Percentiles rank a stretch among this genome's conserved stretches.
Conservation (phyloP, 2,329 filamentous ascomycete genomes). For the Mycogone perniciosa region DNA sequence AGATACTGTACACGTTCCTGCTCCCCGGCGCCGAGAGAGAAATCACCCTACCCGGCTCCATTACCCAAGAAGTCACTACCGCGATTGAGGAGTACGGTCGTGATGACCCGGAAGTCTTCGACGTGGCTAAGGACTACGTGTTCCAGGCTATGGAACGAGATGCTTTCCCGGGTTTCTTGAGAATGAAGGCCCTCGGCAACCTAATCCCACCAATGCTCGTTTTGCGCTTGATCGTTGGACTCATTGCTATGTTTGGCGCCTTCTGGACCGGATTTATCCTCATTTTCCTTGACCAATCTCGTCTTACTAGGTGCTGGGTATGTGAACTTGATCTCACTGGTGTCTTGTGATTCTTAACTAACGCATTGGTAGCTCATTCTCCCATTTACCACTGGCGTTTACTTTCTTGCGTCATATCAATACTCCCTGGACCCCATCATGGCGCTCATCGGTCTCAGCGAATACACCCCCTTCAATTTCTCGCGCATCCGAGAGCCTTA, state of each 20-base stretch:
- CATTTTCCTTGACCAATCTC: conserved; percentile 78
- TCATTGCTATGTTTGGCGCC: conserved; percentile 76
- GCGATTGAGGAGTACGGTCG: conserved; percentile 86
- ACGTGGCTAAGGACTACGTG: conserved; percentile 96
- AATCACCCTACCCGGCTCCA: conserved; percentile 84
- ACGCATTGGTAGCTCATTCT: conserved; percentile 55
- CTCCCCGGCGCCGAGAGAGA: conserved; percentile 93
- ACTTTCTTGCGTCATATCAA: conserved; percentile 84
- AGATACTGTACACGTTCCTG: conserved; percentile 97
- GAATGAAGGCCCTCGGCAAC: conserved; percentile 92
- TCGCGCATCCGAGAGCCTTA: conserved; percentile 84
- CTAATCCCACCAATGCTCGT: conserved; percentile 87
- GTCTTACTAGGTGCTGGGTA: conserved; percentile 78
- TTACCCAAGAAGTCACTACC: conserved; percentile 77
- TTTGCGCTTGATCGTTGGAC: conserved; percentile 74
- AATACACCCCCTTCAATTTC: conserved; percentile 95
- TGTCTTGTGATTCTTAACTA: conserved; percentile 14
- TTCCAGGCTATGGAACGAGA: conserved; percentile 99
- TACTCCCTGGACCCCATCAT: conserved; percentile 92
- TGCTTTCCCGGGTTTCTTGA: conserved; percentile 94
- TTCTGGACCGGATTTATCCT: conserved; percentile 94
- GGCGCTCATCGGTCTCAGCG: conserved; percentile 82
- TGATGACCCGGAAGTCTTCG: conserved; percentile 95
- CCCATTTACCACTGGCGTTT: conserved; percentile 86
- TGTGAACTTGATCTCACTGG: conserved; percentile 27